Evolutionary conservation across 2,329 filamentous ascomycete species (phyloP), one percentile per base, ranked within the genome.

Genomic region (Talaromyces sp.): DNA sequence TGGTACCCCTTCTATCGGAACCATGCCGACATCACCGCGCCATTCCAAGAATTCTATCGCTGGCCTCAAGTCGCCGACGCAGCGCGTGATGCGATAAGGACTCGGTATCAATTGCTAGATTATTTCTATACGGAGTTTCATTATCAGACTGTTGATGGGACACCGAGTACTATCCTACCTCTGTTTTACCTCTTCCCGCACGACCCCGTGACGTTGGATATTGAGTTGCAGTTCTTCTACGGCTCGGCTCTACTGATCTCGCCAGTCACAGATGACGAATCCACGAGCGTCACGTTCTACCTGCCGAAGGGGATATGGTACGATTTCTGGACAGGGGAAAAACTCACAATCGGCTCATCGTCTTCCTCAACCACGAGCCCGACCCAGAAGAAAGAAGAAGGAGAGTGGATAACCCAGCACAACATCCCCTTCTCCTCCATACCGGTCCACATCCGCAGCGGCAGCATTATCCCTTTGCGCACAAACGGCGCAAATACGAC

Each of bases 1-100:
- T 92, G 93, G 80, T 83, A 85, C 52, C 87, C 89, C 0, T 93
- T 93, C 80, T 92, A 88, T 79, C 88, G 90, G 66, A 89, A 92
- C 75, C 90, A 93, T 78, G 89, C 89, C 66, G 81, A 82, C 33
- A 75, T 83, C 54, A 74, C 77, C 37, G 74, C 76, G 2, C 81
- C 84, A 16, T 74, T 81, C 0, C 90, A 93, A 72, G 90, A 93
- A 73, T 90, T 91, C 75, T 94, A 93, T 76, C 84, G 81, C 58
- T 93, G 89, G 89, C 78, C 82, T 0, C 76, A 80, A 1, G 89
- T 91, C 5, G 81, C 89, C 0, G 78, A 83, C 7, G 88, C 89
- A 0, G 89, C 89, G 0, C 84, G 84, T 62, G 88, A 86, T 63
- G 89, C 87, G 19, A 92, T 93, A 70, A 84, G 84, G 37, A 87